These are phyloP conservation scores for Phyllosticta ampelicida DNA, from an alignment of 2,329 filamentous ascomycete genomes.

Conservation along the genomic window DNA sequence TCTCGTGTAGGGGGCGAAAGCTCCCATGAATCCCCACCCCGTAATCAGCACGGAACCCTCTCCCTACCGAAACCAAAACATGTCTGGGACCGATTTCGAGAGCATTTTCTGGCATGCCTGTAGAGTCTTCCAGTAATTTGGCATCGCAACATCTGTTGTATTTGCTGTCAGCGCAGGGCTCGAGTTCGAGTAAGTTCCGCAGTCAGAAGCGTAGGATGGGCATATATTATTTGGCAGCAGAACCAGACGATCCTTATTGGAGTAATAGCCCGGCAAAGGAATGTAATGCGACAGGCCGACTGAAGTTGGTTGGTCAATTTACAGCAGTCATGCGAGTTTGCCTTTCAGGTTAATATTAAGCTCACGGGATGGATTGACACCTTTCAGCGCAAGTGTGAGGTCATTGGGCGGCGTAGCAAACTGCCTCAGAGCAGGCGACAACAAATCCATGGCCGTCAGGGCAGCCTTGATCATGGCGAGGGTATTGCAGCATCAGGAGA, in stretches of 20 bases:
- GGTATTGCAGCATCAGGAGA: neutral
- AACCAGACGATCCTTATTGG: slow-evolving; percentile 28
- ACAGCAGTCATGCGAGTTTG: slow-evolving; percentile 35
- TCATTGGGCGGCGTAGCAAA: slow-evolving; percentile 37
- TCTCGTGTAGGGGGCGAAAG: slow-evolving; percentile 39
- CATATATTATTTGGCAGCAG: slow-evolving; percentile 37
- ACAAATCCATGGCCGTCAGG: neutral
- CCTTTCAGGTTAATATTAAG: neutral
- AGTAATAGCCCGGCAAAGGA: slow-evolving; percentile 32
- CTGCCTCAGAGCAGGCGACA: slow-evolving; percentile 22
- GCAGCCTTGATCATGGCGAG: neutral
- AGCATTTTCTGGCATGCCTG: slow-evolving; percentile 24
- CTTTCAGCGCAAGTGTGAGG: slow-evolving; percentile 45
- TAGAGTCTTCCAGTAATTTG: slow-evolving; percentile 50
- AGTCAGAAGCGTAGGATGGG: slow-evolving; percentile 41
- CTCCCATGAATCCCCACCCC: slow-evolving; percentile 48
- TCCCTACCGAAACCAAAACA: neutral
- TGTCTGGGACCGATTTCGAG: neutral
- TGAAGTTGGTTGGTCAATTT: slow-evolving; percentile 56
- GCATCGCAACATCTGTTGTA: slow-evolving; percentile 42
- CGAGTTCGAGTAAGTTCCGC: slow-evolving; percentile 46
- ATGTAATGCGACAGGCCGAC: slow-evolving; percentile 48
- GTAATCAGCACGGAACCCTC: neutral
- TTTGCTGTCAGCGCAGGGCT: slow-evolving; percentile 43
- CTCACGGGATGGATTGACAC: slow-evolving; percentile 8